Conservation (phyloP, 2,329 filamentous ascomycete species). For the Paradendryphiella salina region DNA sequence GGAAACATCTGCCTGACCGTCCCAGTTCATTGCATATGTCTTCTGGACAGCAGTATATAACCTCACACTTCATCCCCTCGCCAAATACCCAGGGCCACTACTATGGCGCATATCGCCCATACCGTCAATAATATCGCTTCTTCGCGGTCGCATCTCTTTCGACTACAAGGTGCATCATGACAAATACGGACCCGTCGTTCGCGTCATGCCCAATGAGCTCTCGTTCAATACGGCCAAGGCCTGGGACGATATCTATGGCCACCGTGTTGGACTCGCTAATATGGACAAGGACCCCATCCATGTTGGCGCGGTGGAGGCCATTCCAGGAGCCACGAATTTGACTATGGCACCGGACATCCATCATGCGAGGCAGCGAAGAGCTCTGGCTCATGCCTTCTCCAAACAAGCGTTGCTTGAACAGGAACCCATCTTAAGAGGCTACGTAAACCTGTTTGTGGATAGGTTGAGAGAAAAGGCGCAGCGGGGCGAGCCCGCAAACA, state of each 20-base stretch:
- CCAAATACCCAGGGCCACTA: slow-evolving; percentile 37
- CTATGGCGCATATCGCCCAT: slow-evolving; percentile 37
- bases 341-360: slow-evolving; percentile 46
- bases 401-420: slow-evolving; percentile 48
- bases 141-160: slow-evolving; percentile 36
- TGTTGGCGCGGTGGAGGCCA: slow-evolving; percentile 42
- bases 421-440: slow-evolving; percentile 46
- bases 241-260: slow-evolving; percentile 43
- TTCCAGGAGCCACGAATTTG: slow-evolving; percentile 44
- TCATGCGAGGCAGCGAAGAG: slow-evolving; percentile 47
- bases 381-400: slow-evolving; percentile 49
- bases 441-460: slow-evolving; percentile 49
- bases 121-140: slow-evolving; percentile 32
- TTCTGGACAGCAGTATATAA: slow-evolving; percentile 31
- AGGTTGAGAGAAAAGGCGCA: slow-evolving; percentile 44
- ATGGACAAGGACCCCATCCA: slow-evolving; percentile 44
- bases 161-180: slow-evolving; percentile 40
- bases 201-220: slow-evolving; percentile 42
- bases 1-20: slow-evolving; percentile 6
- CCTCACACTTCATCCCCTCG: slow-evolving; percentile 37
- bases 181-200: slow-evolving; percentile 42
- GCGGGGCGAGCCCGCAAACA: slow-evolving; percentile 34
- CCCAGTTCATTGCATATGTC: slow-evolving; percentile 28
- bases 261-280: slow-evolving; percentile 38
- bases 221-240: slow-evolving; percentile 40